A percentile compares a stretch with the other conserved stretches of the same genome.
Conservation (phyloP, 108 stramenopile genomes). For the Skeletonema tropicum region DNA sequence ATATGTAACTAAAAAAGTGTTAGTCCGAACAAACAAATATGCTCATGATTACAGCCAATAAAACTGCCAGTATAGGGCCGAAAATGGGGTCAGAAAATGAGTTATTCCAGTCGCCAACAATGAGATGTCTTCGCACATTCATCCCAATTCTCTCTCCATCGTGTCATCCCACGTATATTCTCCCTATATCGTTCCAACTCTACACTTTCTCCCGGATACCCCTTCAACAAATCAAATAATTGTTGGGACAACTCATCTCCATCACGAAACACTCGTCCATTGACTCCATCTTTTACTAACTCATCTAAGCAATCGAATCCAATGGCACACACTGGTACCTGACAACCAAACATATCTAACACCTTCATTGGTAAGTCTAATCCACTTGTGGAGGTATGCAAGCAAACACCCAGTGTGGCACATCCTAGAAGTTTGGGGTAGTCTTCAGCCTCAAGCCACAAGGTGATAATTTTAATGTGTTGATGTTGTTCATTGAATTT, state of each 20-base stretch:
- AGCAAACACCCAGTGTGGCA: conserved; percentile 90
- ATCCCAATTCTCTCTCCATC: conserved; percentile 87
- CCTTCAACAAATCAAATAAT: conserved; percentile 58
- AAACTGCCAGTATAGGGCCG: too few species aligned
- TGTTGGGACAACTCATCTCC: conserved; percentile 68
- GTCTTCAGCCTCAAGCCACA: conserved; percentile 94
- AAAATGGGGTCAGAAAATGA: too few species aligned
- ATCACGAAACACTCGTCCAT: conserved; percentile 83
- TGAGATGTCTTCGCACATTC: conserved; percentile 58
- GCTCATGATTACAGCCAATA: too few species aligned
- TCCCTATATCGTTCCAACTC: conserved; percentile 62
- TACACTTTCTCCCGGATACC: conserved; percentile 37
- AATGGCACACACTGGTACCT: conserved; percentile 93
- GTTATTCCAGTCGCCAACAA: conserved; percentile 34
- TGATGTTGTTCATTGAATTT: conserved; percentile 39
- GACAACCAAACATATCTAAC: conserved; percentile 94
- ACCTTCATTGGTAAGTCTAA: conserved; percentile 99
- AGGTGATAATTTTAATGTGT: conserved; percentile 70
- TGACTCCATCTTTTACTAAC: conserved; percentile 87
- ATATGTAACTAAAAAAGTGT: too few species aligned
- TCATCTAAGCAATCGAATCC: conserved; percentile 89
- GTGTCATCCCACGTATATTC: conserved; percentile 58
- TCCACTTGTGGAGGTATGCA: conserved; percentile 97
- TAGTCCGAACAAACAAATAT: too few species aligned
- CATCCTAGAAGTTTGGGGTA: conserved; percentile 93